A percentile compares a stretch with the other conserved stretches of the same genome.
phyloP scores from a whole-genome alignment of 2,329 filamentous ascomycete species.

The Trichoderma koningii region DNA sequence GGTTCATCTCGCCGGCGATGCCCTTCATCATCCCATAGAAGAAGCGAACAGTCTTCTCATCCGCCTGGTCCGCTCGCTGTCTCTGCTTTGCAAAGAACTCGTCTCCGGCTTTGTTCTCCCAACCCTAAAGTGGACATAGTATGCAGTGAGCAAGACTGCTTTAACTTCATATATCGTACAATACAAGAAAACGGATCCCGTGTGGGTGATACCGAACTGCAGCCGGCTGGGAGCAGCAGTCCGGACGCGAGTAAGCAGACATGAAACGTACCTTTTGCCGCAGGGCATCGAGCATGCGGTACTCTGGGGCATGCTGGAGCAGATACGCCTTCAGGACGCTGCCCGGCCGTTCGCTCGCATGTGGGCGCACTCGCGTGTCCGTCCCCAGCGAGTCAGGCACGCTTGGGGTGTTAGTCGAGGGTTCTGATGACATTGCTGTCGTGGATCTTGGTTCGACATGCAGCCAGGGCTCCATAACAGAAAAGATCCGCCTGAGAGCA shows the following conservation, averaged over 20 bases:
- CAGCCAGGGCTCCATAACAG: constrained; percentile 4
- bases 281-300: background rate
- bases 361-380: constrained; percentile 15
- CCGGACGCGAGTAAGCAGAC: background rate
- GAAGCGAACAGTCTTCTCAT: constrained; percentile 22
- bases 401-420: constrained; percentile 1
- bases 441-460: constrained; percentile 10
- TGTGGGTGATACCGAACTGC: background rate
- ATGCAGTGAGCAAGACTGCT: background rate
- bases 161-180: too few relatives aligned
- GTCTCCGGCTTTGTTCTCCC: constrained; percentile 48
- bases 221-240: background rate
- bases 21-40: constrained; percentile 32
- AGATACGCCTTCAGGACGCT: constrained; percentile 9
- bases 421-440: constrained; percentile 20
- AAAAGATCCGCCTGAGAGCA: background rate
- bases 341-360: constrained; percentile 12
- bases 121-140: constrained; percentile 42
- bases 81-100: constrained; percentile 44
- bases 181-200: too few relatives aligned
- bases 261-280: constrained; percentile 7
- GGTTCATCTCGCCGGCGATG: constrained; percentile 18
- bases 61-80: constrained; percentile 32
- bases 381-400: constrained; percentile 1
- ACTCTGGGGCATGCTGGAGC: constrained; percentile 16